A percentile compares a stretch with the other conserved stretches of the same genome.
Conservation (phyloP, 2,329 filamentous ascomycete genomes). For the Thermothelomyces thermophilus region DNA sequence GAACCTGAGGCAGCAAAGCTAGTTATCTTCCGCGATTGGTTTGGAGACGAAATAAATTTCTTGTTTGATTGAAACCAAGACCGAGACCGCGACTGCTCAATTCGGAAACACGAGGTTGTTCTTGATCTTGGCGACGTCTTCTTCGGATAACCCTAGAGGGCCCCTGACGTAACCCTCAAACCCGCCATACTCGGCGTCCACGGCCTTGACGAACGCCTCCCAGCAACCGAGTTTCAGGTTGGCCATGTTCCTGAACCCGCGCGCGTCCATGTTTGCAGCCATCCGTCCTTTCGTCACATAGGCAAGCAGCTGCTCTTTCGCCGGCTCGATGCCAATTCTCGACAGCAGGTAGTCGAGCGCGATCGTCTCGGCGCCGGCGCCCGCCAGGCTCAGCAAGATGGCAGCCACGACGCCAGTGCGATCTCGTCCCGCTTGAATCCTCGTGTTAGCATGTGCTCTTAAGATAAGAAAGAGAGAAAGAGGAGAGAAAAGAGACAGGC, state of each 20-base stretch:
- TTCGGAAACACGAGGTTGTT: constrained; percentile 33
- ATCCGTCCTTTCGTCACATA: constrained; percentile 36
- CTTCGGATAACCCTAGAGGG: constrained; percentile 39
- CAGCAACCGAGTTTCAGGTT: constrained; percentile 40
- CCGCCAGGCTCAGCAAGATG: constrained; percentile 45
- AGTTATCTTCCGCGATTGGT: no score
- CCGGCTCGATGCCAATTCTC: constrained; percentile 46
- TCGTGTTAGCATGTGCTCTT: no score
- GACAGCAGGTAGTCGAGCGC: constrained; percentile 48
- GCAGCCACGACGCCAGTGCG: constrained; percentile 47
- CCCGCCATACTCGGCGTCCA: constrained; percentile 40
- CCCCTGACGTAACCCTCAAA: constrained; percentile 43
- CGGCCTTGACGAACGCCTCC: constrained; percentile 38
- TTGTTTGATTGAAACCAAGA: no score
- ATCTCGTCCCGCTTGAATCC: constrained; percentile 47
- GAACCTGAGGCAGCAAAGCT: no score
- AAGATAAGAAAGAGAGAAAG: neutral
- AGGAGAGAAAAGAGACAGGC: neutral
- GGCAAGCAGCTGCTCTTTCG: constrained; percentile 40
- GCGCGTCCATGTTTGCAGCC: constrained; percentile 32
- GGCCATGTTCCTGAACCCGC: constrained; percentile 44
- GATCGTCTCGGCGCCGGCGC: constrained; percentile 37
- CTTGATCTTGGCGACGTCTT: constrained; percentile 42
- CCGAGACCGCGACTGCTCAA: constrained; percentile 5
- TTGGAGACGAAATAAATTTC: no score